Percentiles rank a stretch among this genome's conserved stretches.
Evolutionary conservation across 805 yeast genomes (phyloP).

Genomic region (Myxozyma vanderwaltii): DNA sequence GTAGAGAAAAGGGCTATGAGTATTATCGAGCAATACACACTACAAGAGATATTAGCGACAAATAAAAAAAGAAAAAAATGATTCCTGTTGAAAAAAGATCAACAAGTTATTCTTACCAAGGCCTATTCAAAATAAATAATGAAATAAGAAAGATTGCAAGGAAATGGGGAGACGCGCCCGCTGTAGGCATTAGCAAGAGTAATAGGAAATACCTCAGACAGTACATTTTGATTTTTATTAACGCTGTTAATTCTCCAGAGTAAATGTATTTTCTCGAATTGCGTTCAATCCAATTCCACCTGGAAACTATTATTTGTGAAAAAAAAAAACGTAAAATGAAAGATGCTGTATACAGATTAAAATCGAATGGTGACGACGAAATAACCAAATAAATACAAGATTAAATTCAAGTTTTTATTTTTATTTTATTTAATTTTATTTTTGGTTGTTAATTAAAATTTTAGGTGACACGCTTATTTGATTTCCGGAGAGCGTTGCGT

Average conservation of each 20-base stretch:
- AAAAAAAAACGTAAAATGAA: too few relatives aligned
- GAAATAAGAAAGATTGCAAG: slow-evolving; percentile 29
- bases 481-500: neutral
- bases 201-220: slow-evolving; percentile 34
- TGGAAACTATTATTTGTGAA: too few relatives aligned
- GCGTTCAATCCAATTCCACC: too few relatives aligned
- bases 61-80: too few relatives aligned
- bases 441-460: neutral
- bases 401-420: neutral
- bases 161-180: slow-evolving; percentile 33
- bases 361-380: too few relatives aligned
- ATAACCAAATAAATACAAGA: too few relatives aligned
- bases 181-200: slow-evolving; percentile 32
- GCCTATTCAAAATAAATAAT: slow-evolving; percentile 25
- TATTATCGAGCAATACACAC: slow-evolving; percentile 34
- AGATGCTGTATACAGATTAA: too few relatives aligned
- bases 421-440: neutral
- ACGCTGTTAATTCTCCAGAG: too few relatives aligned
- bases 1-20: slow-evolving; percentile 28
- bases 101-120: slow-evolving; percentile 19
- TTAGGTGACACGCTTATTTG: neutral
- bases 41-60: neutral
- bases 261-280: too few relatives aligned
- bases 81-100: too few relatives aligned
- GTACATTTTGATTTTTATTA: slow-evolving; percentile 25